These are phyloP conservation scores for Auriscalpium vulgare DNA, from an alignment of 768 basidiomycete genomes.

Conservation along the genomic window DNA sequence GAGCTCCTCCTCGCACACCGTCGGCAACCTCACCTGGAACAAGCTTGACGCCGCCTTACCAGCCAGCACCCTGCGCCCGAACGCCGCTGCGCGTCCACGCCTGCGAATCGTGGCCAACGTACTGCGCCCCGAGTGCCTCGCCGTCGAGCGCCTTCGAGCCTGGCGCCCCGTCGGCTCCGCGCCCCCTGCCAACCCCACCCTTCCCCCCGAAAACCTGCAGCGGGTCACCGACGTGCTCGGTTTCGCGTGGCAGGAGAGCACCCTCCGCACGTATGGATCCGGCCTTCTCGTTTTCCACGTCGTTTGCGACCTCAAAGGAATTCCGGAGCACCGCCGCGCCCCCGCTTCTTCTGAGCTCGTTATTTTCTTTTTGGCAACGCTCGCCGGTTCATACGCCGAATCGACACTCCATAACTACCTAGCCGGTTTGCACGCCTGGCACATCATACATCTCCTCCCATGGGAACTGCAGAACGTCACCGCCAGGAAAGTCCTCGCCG, in stretches of 20 bases:
- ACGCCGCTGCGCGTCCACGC: slow-evolving; percentile 4
- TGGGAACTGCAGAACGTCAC: slow-evolving; percentile 24
- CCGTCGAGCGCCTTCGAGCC: slow-evolving; percentile 1
- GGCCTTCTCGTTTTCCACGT: slow-evolving; percentile 32
- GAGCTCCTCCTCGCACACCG: too few species aligned
- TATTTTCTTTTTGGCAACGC: too few species aligned
- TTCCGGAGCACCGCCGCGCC: slow-evolving; percentile 25
- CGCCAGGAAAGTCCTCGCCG: slow-evolving; percentile 23
- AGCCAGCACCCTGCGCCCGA: too few species aligned
- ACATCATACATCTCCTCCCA: slow-evolving; percentile 30
- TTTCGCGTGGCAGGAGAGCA: slow-evolving; percentile 23
- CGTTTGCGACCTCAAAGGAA: slow-evolving; percentile 26
- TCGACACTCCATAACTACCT: slow-evolving; percentile 33
- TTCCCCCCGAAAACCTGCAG: slow-evolving; percentile 15
- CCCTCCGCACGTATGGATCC: slow-evolving; percentile 27
- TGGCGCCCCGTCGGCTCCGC: slow-evolving; percentile 1
- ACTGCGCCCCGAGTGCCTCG: slow-evolving; percentile 9
- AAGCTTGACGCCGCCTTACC: too few species aligned
- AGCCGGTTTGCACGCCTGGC: slow-evolving; percentile 35
- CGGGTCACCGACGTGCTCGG: slow-evolving; percentile 20
- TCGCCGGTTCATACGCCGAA: too few species aligned
- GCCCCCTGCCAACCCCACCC: neutral
- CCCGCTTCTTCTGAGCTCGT: too few species aligned
- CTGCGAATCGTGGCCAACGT: neutral
- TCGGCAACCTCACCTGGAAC: too few species aligned